Conservation (phyloP, 306 rosid species). For the barrel medic (Medicago truncatula) region MtrunA17r5.0-ANR NC_053042.1:7044001-7044500, state of each 20-base stretch:
- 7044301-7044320: slow-evolving; percentile 86
- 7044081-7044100: too few species aligned
- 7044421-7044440: slow-evolving; percentile 11
- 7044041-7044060: not conserved
- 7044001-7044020: not conserved
- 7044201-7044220: slow-evolving; percentile 96
- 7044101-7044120: not conserved
- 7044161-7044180: not conserved
- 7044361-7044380: slow-evolving; percentile 75
- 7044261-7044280: slow-evolving; percentile 99
- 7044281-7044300: slow-evolving; percentile 84
- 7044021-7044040: not conserved
- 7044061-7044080: not conserved
- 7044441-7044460: slow-evolving; percentile 1
- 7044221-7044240: slow-evolving; percentile 92
- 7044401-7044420: slow-evolving; percentile 15
- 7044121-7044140: not conserved
- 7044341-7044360: slow-evolving; percentile 98
- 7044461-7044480: not conserved
- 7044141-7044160: slow-evolving; percentile 3
- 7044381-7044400: slow-evolving; percentile 74
- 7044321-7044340: slow-evolving; percentile 87
- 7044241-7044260: slow-evolving; percentile 88
- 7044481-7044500: slow-evolving; percentile 21
- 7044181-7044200: slow-evolving; percentile 60